Evolutionary conservation across 23 red algal genomes (phyloP).

Genomic region (Pyropia haitanensis): DNA sequence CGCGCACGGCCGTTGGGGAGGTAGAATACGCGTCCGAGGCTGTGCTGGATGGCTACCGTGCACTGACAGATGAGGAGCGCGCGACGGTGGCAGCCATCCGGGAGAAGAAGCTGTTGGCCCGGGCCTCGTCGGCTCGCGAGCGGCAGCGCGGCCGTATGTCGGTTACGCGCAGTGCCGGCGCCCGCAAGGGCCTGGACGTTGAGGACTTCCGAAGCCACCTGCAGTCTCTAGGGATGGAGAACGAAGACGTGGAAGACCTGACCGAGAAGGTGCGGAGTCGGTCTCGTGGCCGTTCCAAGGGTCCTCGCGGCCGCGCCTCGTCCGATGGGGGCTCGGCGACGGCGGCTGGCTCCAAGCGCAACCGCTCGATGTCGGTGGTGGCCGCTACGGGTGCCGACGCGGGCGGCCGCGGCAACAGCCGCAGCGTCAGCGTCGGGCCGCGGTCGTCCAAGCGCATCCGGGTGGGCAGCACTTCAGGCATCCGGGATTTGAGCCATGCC

Average conservation of each 20-base stretch:
- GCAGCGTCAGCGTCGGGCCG: not conserved
- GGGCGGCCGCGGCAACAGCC: conserved; percentile 10
- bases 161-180: conserved; percentile 13
- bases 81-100: conserved; percentile 31
- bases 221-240: conserved; percentile 52
- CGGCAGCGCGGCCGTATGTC: conserved; percentile 41
- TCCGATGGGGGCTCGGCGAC: not conserved
- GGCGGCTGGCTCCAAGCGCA: not conserved
- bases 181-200: conserved; percentile 18
- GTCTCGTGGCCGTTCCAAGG: too few relatives aligned
- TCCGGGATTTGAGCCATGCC: conserved; percentile 38
- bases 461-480: conserved; percentile 29
- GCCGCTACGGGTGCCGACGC: conserved; percentile 23
- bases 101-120: conserved; percentile 39
- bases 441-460: conserved; percentile 13
- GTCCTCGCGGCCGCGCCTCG: not conserved
- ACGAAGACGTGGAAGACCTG: conserved; percentile 30
- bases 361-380: conserved; percentile 10
- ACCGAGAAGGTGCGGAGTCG: conserved; percentile 3
- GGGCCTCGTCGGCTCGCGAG: conserved; percentile 25
- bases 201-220: conserved; percentile 34
- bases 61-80: conserved; percentile 39
- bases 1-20: conserved; percentile 51
- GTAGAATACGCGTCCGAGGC: conserved; percentile 30
- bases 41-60: conserved; percentile 34